phyloP scores from a whole-genome alignment of 495 filamentous ascomycete genomes.

The Elaphomyces granulatus region DNA sequence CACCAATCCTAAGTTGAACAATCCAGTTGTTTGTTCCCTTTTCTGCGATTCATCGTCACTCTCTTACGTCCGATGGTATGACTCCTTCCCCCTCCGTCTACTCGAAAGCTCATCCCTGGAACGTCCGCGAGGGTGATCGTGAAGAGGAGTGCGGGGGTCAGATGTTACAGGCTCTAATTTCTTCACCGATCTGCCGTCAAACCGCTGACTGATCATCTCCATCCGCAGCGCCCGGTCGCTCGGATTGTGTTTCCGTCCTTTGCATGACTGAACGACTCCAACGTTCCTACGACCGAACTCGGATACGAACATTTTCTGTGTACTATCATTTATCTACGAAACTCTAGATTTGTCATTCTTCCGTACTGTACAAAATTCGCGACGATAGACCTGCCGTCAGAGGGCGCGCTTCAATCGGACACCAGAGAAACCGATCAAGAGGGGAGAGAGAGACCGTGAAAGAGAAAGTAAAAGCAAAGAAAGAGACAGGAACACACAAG shows the following conservation, averaged over 20 bases:
- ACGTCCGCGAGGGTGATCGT: no score
- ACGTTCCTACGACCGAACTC: conserved; percentile 4
- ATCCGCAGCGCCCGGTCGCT: conserved; percentile 4
- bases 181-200: neutral
- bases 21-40: neutral
- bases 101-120: neutral
- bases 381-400: neutral
- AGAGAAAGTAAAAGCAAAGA: neutral
- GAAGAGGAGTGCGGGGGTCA: neutral
- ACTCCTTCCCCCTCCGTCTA: neutral
- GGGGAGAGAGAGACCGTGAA: neutral
- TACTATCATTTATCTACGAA: neutral
- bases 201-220: neutral
- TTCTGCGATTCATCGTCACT: conserved; percentile 1
- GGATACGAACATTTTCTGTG: neutral
- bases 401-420: no score
- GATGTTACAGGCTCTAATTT: neutral
- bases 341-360: neutral
- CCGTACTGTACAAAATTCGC: neutral
- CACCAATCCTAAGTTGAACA: neutral
- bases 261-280: conserved; percentile 6
- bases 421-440: no score
- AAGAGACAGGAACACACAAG: no score
- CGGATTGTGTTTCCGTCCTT: conserved; percentile 2
- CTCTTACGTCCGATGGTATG: conserved; percentile 5